Evolutionary conservation across 2,329 filamentous ascomycete genomes (phyloP), one percentile per base, ranked within the genome.

Genomic region (Davidsoniella virescens): DNA sequence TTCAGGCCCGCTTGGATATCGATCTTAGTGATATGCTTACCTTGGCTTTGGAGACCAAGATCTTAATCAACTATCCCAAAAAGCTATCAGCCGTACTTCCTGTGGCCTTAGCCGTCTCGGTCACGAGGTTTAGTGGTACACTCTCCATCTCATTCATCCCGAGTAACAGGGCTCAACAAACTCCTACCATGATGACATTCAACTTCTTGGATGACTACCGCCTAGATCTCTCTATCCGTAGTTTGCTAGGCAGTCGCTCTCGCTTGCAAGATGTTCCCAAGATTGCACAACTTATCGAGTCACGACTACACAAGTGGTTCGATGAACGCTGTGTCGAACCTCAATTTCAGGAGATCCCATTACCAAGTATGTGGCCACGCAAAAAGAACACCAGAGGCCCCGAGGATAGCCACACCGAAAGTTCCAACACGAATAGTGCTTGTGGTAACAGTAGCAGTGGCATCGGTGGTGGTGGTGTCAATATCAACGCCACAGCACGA

Each of bases 11-110:
- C 53, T 94, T 98, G 85, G 92, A 98, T 64, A 88, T 98, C 36
- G 92, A 98, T 63, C 68, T 98, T 52, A 92, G 84, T 64, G 92
- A 98, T 65, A 88, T 94, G 65, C 86, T 98, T 53, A 98, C 92
- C 0, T 70, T 98, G 49, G 92, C 87, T 0, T 73, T 98, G 23
- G 92, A 98, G 68, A 98, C 92, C 2, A 94, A 92, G 58, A 70
- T 98, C 55, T 73, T 94, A 44, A 73, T 98, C 51, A 98, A 98
- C 65, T 98, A 94, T 62, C 92, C 92, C 0, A 93, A 88, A 61
- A 85, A 85, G 6, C 71, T 87, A 49, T 85, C 87, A 5, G 92
- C 92, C 0, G 82, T 95, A 6, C 71, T 98, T 1, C 92, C 92
- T 2, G 88, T 98, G 16, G 92, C 90, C 0, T 70, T 98, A 33